These are phyloP conservation scores for Fusarium sp. DNA, from an alignment of 2,329 filamentous ascomycete genomes.

Conservation along the genomic window DNA sequence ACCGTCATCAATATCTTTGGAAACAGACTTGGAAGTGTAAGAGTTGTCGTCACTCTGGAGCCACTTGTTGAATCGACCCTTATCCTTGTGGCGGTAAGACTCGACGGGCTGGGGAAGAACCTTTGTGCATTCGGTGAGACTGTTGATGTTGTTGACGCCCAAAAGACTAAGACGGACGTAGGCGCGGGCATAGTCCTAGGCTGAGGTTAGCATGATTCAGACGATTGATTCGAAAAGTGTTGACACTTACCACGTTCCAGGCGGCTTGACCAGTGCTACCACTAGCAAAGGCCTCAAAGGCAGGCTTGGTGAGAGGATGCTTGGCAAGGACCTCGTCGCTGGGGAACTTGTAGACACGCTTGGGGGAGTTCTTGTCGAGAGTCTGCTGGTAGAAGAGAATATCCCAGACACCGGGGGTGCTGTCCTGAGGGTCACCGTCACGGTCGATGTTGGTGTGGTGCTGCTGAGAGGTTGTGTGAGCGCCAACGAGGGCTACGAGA, in stretches of 20 bases:
- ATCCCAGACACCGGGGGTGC: conserved; percentile 65
- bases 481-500: conserved; percentile 65
- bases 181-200: conserved; percentile 61
- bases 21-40: conserved; percentile 43
- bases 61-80: conserved; percentile 43
- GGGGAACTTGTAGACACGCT: conserved; percentile 55
- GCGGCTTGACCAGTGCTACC: conserved; percentile 48
- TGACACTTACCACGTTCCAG: conserved; percentile 55
- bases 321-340: conserved; percentile 56
- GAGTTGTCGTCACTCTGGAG: conserved; percentile 44
- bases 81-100: conserved; percentile 34
- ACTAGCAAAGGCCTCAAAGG: conserved; percentile 54
- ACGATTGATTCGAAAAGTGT: not conserved
- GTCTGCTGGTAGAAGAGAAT: conserved; percentile 61
- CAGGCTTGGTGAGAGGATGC: conserved; percentile 50
- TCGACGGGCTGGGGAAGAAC: conserved; percentile 55
- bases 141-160: conserved; percentile 67
- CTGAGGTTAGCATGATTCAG: not conserved
- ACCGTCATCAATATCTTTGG: conserved; percentile 40
- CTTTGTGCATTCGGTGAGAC: conserved; percentile 65
- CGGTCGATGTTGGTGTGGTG: conserved; percentile 55
- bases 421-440: conserved; percentile 61
- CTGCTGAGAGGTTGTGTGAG: conserved; percentile 64
- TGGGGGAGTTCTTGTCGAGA: conserved; percentile 45
- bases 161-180: conserved; percentile 66